Evolutionary conservation across 129 eudicot species (phyloP).

Genomic region (Heracleum sosnowskyi): DNA sequence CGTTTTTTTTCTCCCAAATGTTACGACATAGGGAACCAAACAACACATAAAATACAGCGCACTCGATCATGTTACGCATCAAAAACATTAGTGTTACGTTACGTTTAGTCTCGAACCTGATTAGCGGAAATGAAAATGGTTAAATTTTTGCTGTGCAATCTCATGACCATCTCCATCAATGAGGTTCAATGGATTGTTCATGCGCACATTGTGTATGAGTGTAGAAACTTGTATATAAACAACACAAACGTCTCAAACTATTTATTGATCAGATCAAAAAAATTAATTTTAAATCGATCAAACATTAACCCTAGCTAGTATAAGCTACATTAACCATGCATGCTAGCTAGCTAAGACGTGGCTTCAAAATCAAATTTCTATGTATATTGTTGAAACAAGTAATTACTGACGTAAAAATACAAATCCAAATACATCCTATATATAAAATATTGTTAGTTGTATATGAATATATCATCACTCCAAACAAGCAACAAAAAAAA

Average conservation of each 20-base stretch:
- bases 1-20: too few species aligned
- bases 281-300: background rate
- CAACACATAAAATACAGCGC: background rate
- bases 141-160: too few species aligned
- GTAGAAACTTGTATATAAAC: background rate
- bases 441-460: background rate
- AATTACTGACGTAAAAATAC: background rate
- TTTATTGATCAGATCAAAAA: background rate
- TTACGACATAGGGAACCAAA: too few species aligned
- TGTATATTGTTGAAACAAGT: background rate
- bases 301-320: too few species aligned
- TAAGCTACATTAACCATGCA: background rate
- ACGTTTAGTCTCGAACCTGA: background rate
- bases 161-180: too few species aligned
- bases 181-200: too few species aligned
- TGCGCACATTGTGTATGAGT: too few species aligned
- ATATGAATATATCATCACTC: background rate
- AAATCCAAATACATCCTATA: background rate
- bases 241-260: background rate
- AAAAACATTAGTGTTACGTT: background rate
- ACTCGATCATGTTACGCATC: background rate
- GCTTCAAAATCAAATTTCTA: background rate
- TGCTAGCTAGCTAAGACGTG: background rate
- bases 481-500: conserved; percentile 2
- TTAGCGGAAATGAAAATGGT: too few species aligned